Base-by-base conservation (phyloP, 208 protist species). In the Trypanosomatidae sp. region DNA sequence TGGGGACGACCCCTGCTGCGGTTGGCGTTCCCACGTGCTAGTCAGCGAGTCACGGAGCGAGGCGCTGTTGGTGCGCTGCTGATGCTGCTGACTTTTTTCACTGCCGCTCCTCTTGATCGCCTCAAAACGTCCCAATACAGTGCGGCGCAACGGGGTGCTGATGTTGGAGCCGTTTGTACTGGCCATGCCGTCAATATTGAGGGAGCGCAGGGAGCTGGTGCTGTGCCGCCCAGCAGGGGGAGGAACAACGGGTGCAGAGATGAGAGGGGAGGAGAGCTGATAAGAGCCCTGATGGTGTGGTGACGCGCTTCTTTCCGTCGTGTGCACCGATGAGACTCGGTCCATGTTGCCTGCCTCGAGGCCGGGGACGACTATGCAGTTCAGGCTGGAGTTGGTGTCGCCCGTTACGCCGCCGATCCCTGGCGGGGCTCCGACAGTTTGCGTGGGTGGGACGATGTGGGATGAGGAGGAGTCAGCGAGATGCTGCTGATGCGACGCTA, bases 71-170 rank as follows among this genome's bases (percentile, higher is more conserved):
- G 58, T 62, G 58, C 30, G 58, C 30, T 49, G 53, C 44, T 22
- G 53, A 41, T 2, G 55, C 44, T 0, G 67, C 46, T 30, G 25
- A 4, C 22, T 50, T 47, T 15, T n/a, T 9, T 46, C 44, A 56
- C 62, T 66, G 68, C 74, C 36, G 47, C 10, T 67, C 53, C 30
- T 65, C 46, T 73, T 68, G 17, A 75, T 62, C 6, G 62, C 70
- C 44, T 83, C 77, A 46, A 86, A 82, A 60, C 73, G 77, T 62
- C 83, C 81, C 39, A 73, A 86, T 46, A 86, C 66, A 65, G 77
- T 77, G 50, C 77, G 81, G 59, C 77, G 77, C 69, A 83, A 66
- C 52, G 81, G 76, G 15, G 81, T 82, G 60, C 58, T 62, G 50
- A 65, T 1, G 15, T 44, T 36, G 43, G 47, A 39, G 53, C 73